Evolutionary conservation across 2,329 filamentous ascomycete genomes (phyloP).

Genomic region (Ceratocystis ficicola): DNA sequence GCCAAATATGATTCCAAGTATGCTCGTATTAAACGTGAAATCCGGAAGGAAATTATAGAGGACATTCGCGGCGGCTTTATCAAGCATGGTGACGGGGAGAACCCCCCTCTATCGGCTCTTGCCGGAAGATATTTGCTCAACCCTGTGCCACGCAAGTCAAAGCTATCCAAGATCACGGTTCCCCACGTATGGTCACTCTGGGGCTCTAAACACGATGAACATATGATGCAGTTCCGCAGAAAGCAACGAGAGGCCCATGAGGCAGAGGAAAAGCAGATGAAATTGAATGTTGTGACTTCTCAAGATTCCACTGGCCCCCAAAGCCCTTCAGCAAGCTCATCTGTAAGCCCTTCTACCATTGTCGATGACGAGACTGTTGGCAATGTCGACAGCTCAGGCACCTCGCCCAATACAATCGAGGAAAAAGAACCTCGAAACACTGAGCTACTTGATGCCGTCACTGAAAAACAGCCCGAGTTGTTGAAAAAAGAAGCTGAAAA

Average conservation of each 20-base stretch:
- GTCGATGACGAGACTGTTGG: not conserved
- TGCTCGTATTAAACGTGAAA: slow-evolving; percentile 51
- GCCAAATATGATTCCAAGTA: slow-evolving; percentile 62
- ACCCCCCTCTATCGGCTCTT: slow-evolving; percentile 71
- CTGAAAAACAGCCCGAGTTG: slow-evolving; percentile 7
- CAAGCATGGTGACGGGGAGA: slow-evolving; percentile 57
- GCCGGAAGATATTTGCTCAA: slow-evolving; percentile 51
- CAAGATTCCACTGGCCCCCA: not conserved
- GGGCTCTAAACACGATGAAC: slow-evolving; percentile 80
- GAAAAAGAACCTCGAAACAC: not conserved
- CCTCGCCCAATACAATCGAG: not conserved
- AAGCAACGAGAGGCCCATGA: slow-evolving; percentile 34
- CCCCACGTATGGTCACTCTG: slow-evolving; percentile 56
- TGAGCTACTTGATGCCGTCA: not conserved
- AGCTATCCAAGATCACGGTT: slow-evolving; percentile 16
- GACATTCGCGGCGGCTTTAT: slow-evolving; percentile 63
- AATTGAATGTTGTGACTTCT: not conserved
- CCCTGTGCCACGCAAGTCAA: slow-evolving; percentile 23
- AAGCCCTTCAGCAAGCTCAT: not conserved
- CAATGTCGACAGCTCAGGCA: not conserved
- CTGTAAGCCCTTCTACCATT: not conserved
- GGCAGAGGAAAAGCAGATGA: slow-evolving; percentile 20
- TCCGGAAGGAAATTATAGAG: slow-evolving; percentile 61
- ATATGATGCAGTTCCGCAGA: slow-evolving; percentile 50
- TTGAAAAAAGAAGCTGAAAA: slow-evolving; percentile 3